phyloP scores from a whole-genome alignment of 2,329 filamentous ascomycete species.

The Cytospora piceae region DNA sequence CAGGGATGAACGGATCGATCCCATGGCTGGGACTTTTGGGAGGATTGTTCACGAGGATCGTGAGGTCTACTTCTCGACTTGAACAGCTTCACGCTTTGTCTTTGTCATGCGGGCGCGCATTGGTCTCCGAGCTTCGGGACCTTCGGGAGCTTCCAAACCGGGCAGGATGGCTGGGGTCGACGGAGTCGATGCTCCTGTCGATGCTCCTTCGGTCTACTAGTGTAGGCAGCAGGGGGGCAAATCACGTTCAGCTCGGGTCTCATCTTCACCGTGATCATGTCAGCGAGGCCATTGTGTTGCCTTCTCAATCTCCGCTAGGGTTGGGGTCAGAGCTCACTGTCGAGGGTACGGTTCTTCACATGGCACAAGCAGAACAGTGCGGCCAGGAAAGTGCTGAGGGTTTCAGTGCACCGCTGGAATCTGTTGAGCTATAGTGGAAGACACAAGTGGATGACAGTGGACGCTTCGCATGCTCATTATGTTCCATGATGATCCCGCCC shows the following conservation, averaged over 20 bases:
- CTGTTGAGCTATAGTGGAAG: neutral
- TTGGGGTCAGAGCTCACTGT: neutral
- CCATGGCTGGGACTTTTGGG: neutral
- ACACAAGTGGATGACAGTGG: neutral
- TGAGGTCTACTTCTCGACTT: neutral
- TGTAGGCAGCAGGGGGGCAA: constrained; percentile 19
- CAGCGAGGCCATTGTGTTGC: neutral
- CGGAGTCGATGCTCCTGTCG: neutral
- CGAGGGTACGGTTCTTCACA: neutral
- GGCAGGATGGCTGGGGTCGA: constrained; percentile 16
- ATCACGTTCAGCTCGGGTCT: neutral
- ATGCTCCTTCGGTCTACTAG: constrained; percentile 17
- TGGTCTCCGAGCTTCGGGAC: constrained; percentile 10
- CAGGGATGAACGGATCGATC: neutral
- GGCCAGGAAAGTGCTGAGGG: neutral
- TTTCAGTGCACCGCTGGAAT: neutral
- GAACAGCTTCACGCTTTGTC: neutral
- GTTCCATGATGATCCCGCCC: neutral
- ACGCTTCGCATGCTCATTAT: neutral
- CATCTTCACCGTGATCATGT: neutral
- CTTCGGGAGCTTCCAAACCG: constrained; percentile 10
- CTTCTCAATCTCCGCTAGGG: neutral
- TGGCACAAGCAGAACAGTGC: neutral
- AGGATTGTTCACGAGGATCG: neutral
- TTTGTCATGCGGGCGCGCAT: constrained; percentile 9